Evolutionary conservation across 2,329 filamentous ascomycete genomes (phyloP), one percentile per base, ranked within the genome.

Genomic region (Neonectria sp.): DNA sequence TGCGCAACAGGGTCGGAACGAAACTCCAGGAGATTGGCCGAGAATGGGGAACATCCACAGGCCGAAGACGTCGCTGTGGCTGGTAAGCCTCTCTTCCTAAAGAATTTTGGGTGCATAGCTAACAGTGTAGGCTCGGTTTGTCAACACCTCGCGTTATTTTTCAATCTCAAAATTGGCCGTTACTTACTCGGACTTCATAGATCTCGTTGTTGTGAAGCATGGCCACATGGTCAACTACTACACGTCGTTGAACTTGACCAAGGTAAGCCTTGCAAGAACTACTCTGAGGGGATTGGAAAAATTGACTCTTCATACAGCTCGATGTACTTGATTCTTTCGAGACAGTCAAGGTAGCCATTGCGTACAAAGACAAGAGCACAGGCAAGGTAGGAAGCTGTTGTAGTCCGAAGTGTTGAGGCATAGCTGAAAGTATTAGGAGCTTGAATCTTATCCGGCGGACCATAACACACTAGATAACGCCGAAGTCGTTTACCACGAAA

Each of bases 281-380:
- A 27, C 21, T 27, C 11, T 11, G 6, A 27, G 8, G 13, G 46
- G 25, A 27, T n/a, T 27, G 24, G 1, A 49, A 27, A 49, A 29
- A 3, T 35, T 59, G 11, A 43, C 40, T 37, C 4, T 29, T 17
- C 53, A 61, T 62, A n/a, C 58, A 90, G 80, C 86, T 93, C 25
- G 91, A 93, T 73, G 86, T 93, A n/a, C 86, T 94, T 15, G 91
- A 93, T 77, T 87, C 87, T 25, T 93, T 96, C 78, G 85, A 88
- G 6, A 90, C 89, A 77, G 86, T 31, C 31, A 11, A 31, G 31
- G 31, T 31, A 8, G 31, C 31, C 9, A 31, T 31, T 31, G 31
- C 31, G 6, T 31, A 31, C 31, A 5, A 8, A 8, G 31, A 31
- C 31, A 5, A 8, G 8, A 8, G 9, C 6, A 31, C 8, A 31